phyloP scores from a whole-genome alignment of 2,329 filamentous ascomycete species.

The Neofusicoccum cordaticola region DNA sequence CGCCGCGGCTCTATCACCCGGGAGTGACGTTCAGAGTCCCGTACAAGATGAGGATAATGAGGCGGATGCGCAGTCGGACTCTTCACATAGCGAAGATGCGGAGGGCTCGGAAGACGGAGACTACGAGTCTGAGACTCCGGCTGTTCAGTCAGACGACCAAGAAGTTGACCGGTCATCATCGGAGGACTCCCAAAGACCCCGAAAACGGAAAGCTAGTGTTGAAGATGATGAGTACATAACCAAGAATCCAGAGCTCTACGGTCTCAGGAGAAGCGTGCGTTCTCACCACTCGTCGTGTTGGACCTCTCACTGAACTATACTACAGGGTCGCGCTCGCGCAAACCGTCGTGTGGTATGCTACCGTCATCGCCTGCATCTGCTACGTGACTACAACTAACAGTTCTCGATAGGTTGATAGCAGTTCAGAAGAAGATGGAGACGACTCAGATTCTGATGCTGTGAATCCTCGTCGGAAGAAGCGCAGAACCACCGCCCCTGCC shows the following conservation, averaged over 20 bases:
- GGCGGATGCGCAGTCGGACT: slow-evolving; percentile 44
- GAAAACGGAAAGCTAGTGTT: slow-evolving; percentile 64
- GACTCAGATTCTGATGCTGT: slow-evolving; percentile 75
- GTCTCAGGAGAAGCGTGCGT: slow-evolving; percentile 85
- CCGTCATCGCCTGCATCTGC: slow-evolving; percentile 22
- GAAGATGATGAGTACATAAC: slow-evolving; percentile 82
- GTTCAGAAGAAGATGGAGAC: slow-evolving; percentile 58
- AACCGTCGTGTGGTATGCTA: slow-evolving; percentile 57
- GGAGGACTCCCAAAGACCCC: slow-evolving; percentile 61
- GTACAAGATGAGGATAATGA: slow-evolving; percentile 44
- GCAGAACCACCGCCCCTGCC: slow-evolving; percentile 64
- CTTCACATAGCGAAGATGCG: slow-evolving; percentile 50
- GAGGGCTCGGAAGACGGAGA: slow-evolving; percentile 60
- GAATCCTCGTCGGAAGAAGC: slow-evolving; percentile 60
- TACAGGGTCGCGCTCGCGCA: slow-evolving; percentile 58
- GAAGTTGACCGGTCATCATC: slow-evolving; percentile 66
- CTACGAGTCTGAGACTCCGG: slow-evolving; percentile 66
- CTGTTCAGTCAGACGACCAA: slow-evolving; percentile 41
- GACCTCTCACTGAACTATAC: slow-evolving; percentile 32
- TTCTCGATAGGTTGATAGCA: slow-evolving; percentile 54
- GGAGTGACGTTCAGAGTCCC: slow-evolving; percentile 40
- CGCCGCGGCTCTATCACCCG: slow-evolving; percentile 38
- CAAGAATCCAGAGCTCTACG: slow-evolving; percentile 92
- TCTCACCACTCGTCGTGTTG: slow-evolving; percentile 17
- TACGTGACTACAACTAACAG: not conserved